Conservation (phyloP, 1,284 basidiomycete genomes). For the Cutaneotrichosporon cavernicola region DNA sequence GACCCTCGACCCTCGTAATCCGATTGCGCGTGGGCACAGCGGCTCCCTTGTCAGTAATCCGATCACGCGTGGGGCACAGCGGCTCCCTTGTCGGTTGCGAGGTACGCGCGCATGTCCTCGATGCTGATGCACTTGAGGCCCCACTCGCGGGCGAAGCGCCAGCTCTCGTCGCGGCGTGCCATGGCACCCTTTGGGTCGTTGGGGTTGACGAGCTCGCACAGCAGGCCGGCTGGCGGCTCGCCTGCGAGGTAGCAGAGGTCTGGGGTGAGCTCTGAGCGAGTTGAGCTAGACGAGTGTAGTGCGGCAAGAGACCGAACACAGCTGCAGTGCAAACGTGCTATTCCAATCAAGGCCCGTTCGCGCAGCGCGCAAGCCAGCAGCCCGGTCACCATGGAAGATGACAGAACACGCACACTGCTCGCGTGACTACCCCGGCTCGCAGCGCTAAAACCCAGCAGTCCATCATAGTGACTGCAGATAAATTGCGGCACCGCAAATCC, state of each 20-base stretch:
- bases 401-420: background rate
- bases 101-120: constrained; percentile 61
- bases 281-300: no score
- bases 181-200: constrained; percentile 81
- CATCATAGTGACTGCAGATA: background rate
- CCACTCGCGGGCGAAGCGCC: constrained; percentile 87
- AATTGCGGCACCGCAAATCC: no score
- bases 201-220: constrained; percentile 96
- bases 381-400: background rate
- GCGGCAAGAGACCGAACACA: no score
- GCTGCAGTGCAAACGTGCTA: no score
- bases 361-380: no score
- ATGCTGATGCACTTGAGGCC: constrained; percentile 92
- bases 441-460: no score
- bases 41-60: constrained; percentile 13
- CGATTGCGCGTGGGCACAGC: constrained; percentile 21
- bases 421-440: background rate
- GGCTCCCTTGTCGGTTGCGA: constrained; percentile 21
- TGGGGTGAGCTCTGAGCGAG: constrained; percentile 27
- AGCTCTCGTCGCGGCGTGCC: constrained; percentile 91
- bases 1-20: background rate
- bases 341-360: no score
- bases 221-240: constrained; percentile 74
- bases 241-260: constrained; percentile 82
- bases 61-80: constrained; percentile 16